These are phyloP conservation scores for Hypoxylon rickii DNA, from an alignment of 495 filamentous ascomycete species.

Conservation along the genomic window DNA sequence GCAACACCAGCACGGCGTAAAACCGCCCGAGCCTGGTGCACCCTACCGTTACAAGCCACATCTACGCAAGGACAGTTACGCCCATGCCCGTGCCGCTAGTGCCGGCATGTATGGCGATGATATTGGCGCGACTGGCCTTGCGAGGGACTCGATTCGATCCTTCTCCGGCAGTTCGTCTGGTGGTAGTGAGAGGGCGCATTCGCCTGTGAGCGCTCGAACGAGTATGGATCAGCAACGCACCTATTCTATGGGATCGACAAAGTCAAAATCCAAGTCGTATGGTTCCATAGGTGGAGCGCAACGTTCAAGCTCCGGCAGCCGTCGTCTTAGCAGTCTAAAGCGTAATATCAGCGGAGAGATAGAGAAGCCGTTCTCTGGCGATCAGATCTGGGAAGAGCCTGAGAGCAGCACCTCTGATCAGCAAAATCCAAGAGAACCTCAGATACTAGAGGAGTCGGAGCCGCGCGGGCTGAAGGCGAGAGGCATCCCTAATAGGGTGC, in stretches of 20 bases:
- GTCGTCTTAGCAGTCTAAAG: constrained; percentile 55
- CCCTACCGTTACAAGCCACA: constrained; percentile 68
- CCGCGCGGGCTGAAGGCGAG: constrained; percentile 55
- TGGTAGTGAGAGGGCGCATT: constrained; percentile 45
- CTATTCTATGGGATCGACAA: constrained; percentile 20
- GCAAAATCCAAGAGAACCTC: constrained; percentile 22
- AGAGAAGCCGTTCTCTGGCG: constrained; percentile 65
- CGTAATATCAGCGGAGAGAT: constrained; percentile 62
- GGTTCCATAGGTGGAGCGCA: constrained; percentile 29
- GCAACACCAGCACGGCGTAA: constrained; percentile 70
- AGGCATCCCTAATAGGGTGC: constrained; percentile 62
- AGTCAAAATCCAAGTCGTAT: constrained; percentile 35
- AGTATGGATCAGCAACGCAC: constrained; percentile 41
- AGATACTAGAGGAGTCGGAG: constrained; percentile 27
- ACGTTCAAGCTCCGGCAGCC: constrained; percentile 31
- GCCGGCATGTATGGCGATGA: constrained; percentile 55
- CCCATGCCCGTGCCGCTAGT: constrained; percentile 65
- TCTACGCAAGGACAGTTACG: constrained; percentile 63
- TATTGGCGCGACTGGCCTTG: constrained; percentile 53
- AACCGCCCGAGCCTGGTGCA: constrained; percentile 61
- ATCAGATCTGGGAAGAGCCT: constrained; percentile 90
- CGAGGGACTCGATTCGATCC: constrained; percentile 51
- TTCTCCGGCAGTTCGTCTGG: constrained; percentile 56
- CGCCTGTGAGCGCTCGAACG: constrained; percentile 29
- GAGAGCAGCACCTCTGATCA: constrained; percentile 45